phyloP scores from a whole-genome alignment of 2,329 filamentous ascomycete genomes.

The Stagonosporopsis rhizophila region DNA sequence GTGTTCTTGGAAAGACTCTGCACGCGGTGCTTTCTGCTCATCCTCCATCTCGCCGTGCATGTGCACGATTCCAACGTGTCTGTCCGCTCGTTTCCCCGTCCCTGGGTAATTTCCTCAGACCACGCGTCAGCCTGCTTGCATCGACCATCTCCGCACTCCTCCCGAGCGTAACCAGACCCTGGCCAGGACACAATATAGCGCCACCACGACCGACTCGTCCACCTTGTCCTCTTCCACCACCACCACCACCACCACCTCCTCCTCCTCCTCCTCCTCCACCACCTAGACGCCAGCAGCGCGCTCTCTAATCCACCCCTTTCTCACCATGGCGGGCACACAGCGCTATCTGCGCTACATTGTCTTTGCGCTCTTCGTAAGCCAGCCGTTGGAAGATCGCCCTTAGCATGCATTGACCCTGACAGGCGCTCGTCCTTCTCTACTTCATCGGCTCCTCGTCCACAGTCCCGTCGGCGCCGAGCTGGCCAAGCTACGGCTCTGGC shows the following conservation, averaged over 20 bases:
- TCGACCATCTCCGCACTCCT: conserved; percentile 14
- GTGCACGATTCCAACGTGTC: conserved; percentile 7
- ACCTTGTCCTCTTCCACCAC: neutral
- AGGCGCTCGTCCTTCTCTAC: conserved; percentile 77
- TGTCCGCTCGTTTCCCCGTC: conserved; percentile 10
- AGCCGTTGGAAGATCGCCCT: neutral
- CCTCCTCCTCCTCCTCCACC: too few species aligned
- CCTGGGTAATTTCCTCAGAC: neutral
- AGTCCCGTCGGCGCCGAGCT: conserved; percentile 44
- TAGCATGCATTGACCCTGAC: conserved; percentile 20
- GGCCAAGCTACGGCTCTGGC: conserved; percentile 36
- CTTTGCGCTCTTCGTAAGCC: conserved; percentile 78
- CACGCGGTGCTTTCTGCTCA: neutral
- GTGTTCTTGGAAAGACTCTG: conserved; percentile 12
- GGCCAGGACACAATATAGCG: conserved; percentile 18
- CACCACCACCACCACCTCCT: neutral
- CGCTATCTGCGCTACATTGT: conserved; percentile 77
- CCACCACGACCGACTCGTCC: too few species aligned
- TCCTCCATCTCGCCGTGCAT: neutral
- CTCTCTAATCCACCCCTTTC: conserved; percentile 13
- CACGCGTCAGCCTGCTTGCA: conserved; percentile 2
- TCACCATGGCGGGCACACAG: conserved; percentile 74
- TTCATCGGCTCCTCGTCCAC: conserved; percentile 74
- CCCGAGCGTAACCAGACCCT: conserved; percentile 3
- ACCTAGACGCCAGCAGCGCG: conserved; percentile 17